These are phyloP conservation scores for Chlamydomonas sphaeroides DNA, from an alignment of 139 green algal species.

Conservation along the genomic window DNA sequence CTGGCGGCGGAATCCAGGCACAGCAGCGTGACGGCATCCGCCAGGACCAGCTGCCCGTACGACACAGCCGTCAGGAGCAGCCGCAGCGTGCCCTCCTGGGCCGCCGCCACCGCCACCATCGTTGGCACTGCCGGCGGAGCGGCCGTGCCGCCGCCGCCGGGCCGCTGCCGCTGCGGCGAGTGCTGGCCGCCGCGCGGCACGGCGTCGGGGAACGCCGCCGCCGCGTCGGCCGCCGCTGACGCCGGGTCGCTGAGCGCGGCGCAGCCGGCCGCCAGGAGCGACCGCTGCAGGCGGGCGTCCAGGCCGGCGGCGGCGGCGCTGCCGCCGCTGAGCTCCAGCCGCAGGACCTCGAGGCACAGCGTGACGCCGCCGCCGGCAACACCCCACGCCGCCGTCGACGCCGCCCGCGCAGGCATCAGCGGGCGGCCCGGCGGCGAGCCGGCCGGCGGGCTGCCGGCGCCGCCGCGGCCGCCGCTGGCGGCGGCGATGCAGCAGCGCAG, in stretches of 20 bases:
- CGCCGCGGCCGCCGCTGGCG: not conserved
- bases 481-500: not conserved
- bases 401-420: not conserved
- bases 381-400: not conserved
- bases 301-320: not conserved
- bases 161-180: not conserved
- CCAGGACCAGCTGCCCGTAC: slow-evolving; percentile 8
- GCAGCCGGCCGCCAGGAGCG: slow-evolving; percentile 7
- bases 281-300: slow-evolving; percentile 23
- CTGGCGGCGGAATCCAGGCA: not conserved
- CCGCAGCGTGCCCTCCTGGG: slow-evolving; percentile 18
- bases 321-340: not conserved
- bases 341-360: slow-evolving; percentile 2
- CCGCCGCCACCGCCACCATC: not conserved
- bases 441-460: not conserved
- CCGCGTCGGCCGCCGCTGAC: slow-evolving; percentile 2
- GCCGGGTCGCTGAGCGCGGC: slow-evolving; percentile 7
- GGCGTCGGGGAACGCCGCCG: not conserved
- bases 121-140: not conserved
- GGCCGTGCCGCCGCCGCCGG: not conserved
- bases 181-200: too few species aligned
- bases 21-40: slow-evolving; percentile 18
- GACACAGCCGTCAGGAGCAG: slow-evolving; percentile 4
- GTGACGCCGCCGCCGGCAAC: slow-evolving; percentile 9
- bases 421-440: not conserved